These are phyloP conservation scores for Psilocybe tampanensis DNA, from an alignment of 768 basidiomycete genomes.

Conservation along the genomic window DNA sequence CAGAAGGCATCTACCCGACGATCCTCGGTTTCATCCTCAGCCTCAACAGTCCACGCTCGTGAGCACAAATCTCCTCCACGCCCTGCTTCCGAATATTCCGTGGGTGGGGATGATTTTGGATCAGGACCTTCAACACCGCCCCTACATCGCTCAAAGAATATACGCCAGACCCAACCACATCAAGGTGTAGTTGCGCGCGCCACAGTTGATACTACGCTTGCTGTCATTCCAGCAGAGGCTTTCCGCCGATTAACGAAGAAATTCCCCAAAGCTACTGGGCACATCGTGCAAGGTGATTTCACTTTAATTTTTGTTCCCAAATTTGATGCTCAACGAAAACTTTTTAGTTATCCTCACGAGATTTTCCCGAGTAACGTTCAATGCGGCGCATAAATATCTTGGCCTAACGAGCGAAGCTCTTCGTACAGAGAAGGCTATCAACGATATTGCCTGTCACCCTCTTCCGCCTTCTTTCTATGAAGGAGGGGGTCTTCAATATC, in stretches of 20 bases:
- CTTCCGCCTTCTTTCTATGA: constrained; percentile 91
- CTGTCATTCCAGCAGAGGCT: constrained; percentile 98
- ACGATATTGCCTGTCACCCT: constrained; percentile 95
- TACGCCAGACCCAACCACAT: constrained; percentile 41
- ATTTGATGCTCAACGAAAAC: not conserved
- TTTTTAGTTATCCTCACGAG: constrained; percentile 85
- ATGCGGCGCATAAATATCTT: constrained; percentile 94
- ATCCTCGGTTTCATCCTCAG: constrained; percentile 64
- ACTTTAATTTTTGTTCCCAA: constrained; percentile 9
- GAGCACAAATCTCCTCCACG: constrained; percentile 29
- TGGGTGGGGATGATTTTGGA: constrained; percentile 25
- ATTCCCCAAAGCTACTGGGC: constrained; percentile 95
- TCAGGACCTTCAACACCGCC: constrained; percentile 23
- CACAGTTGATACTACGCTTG: constrained; percentile 90
- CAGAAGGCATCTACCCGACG: constrained; percentile 39
- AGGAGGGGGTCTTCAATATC: constrained; percentile 84
- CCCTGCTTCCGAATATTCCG: constrained; percentile 29
- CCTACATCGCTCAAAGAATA: constrained; percentile 10
- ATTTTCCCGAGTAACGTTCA: constrained; percentile 96
- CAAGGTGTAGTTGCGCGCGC: constrained; percentile 90
- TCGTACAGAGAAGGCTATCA: constrained; percentile 95
- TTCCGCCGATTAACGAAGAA: constrained; percentile 94
- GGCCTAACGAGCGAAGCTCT: constrained; percentile 95
- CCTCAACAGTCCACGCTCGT: constrained; percentile 65
- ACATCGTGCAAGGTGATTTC: constrained; percentile 84